A percentile compares a stretch with the other conserved stretches of the same genome.
Evolutionary conservation across 139 green algal species (phyloP).

Genomic region (Chlamydomonas sphaeroides): DNA sequence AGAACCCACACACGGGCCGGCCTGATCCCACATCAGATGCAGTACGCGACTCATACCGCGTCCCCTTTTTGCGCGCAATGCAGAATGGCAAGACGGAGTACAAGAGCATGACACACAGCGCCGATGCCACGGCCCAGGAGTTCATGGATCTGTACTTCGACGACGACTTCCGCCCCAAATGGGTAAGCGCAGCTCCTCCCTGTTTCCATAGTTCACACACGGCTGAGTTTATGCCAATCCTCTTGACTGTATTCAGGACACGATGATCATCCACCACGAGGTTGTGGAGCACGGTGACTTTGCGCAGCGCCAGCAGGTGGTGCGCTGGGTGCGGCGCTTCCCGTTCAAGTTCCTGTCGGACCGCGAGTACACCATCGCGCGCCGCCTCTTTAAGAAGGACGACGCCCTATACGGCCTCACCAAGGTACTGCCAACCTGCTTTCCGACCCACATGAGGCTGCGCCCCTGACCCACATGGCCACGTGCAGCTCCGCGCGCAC

Average conservation of each 20-base stretch:
- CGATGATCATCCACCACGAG: slow-evolving; percentile 79
- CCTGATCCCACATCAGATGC: too few relatives aligned
- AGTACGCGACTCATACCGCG: too few relatives aligned
- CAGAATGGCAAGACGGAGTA: slow-evolving; percentile 90
- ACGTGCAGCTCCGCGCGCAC: too few relatives aligned
- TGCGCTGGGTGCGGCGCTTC: slow-evolving; percentile 90
- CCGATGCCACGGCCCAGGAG: slow-evolving; percentile 82
- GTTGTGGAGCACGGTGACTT: slow-evolving; percentile 71
- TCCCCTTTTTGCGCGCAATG: too few relatives aligned
- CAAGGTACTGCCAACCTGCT: slow-evolving; percentile 62
- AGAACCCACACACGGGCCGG: background rate
- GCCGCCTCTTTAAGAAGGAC: slow-evolving; percentile 62
- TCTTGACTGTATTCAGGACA: too few relatives aligned
- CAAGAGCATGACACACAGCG: slow-evolving; percentile 79
- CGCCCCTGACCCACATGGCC: too few relatives aligned
- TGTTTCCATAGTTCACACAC: too few relatives aligned
- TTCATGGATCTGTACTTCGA: slow-evolving; percentile 91
- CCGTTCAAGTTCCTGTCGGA: slow-evolving; percentile 89
- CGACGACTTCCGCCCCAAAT: slow-evolving; percentile 76
- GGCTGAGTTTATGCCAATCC: too few relatives aligned
- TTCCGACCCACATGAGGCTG: background rate
- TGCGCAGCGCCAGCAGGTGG: slow-evolving; percentile 77
- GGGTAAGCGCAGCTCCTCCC: slow-evolving; percentile 57
- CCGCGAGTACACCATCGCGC: slow-evolving; percentile 88
- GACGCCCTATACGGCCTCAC: slow-evolving; percentile 78